Conservation (phyloP, 768 basidiomycete genomes). For the Mycena albidolilacea region DNA sequence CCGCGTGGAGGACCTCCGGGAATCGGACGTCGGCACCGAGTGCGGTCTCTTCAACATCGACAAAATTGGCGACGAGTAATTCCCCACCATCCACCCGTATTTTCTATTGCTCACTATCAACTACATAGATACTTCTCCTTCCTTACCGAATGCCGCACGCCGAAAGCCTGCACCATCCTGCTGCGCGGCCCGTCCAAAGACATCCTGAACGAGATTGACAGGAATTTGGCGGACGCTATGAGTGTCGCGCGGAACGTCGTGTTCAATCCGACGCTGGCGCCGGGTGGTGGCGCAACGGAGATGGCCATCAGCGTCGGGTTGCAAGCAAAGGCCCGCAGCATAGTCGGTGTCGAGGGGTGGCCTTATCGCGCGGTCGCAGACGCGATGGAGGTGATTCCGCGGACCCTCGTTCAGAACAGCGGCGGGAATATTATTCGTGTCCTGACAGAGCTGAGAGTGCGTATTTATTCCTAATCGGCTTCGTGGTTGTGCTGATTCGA, state of each 20-base stretch:
- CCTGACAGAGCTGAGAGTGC: conserved; percentile 91
- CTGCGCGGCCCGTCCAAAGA: conserved; percentile 98
- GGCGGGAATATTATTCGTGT: conserved; percentile 96
- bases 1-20: conserved; percentile 93
- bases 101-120: conserved; percentile 10
- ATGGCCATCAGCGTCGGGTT: conserved; percentile 96
- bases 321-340: conserved; percentile 81
- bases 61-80: conserved; percentile 95
- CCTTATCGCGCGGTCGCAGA: conserved; percentile 95
- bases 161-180: conserved; percentile 98
- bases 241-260: conserved; percentile 96
- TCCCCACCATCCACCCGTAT: conserved; percentile 43
- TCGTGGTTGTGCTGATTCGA: conserved; percentile 22
- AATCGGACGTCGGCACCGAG: conserved; percentile 90
- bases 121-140: conserved; percentile 91
- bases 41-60: conserved; percentile 98
- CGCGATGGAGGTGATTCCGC: conserved; percentile 97
- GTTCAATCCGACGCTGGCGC: conserved; percentile 94
- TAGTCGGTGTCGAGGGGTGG: conserved; percentile 92
- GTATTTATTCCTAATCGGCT: conserved; percentile 45
- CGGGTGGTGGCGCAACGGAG: conserved; percentile 97
- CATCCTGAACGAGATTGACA: conserved; percentile 97
- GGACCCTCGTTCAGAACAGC: conserved; percentile 94
- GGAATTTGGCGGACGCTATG: conserved; percentile 98
- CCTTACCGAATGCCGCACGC: conserved; percentile 90